Evolutionary conservation across 106 monocot species (phyloP).

Genomic region (Iris macrosiphon): DNA sequence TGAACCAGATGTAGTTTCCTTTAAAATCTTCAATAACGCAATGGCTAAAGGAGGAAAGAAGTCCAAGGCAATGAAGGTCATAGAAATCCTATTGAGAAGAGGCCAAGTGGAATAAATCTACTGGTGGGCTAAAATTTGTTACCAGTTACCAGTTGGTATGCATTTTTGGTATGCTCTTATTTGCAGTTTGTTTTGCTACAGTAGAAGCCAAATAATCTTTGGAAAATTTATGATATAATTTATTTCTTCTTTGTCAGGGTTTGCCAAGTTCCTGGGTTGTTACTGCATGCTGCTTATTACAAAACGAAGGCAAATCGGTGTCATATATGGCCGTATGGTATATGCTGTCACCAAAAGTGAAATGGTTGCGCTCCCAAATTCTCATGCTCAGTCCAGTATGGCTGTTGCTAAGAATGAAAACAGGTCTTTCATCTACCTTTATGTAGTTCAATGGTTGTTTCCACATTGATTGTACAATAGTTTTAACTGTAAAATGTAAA

Average conservation of each 20-base stretch:
- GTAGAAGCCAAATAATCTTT: not conserved
- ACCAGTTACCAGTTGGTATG: too few relatives aligned
- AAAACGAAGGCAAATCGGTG: constrained; percentile 55
- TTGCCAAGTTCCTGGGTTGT: constrained; percentile 67
- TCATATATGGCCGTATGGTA: constrained; percentile 57
- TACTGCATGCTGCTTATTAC: constrained; percentile 86
- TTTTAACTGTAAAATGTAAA: too few relatives aligned
- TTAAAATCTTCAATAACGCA: constrained; percentile 19
- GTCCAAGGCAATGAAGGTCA: constrained; percentile 23
- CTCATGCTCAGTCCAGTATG: constrained; percentile 20
- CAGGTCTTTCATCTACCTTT: constrained; percentile 35
- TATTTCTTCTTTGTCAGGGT: constrained; percentile 33
- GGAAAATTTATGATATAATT: not conserved
- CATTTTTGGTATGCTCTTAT: too few relatives aligned
- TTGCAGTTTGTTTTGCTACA: not conserved
- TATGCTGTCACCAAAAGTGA: constrained; percentile 58
- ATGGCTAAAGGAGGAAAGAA: constrained; percentile 25
- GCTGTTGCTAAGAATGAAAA: constrained; percentile 54
- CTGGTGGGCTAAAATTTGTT: too few relatives aligned
- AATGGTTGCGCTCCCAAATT: constrained; percentile 48
- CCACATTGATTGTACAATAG: too few relatives aligned
- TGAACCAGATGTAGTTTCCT: constrained; percentile 34
- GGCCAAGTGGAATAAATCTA: too few relatives aligned
- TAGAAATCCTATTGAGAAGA: constrained; percentile 20
- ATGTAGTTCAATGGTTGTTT: constrained; percentile 4